Percentiles rank a stretch among this genome's conserved stretches.
phyloP scores from a whole-genome alignment of 2,329 filamentous ascomycete species.

The Dactylellina haptotyla region DNA sequence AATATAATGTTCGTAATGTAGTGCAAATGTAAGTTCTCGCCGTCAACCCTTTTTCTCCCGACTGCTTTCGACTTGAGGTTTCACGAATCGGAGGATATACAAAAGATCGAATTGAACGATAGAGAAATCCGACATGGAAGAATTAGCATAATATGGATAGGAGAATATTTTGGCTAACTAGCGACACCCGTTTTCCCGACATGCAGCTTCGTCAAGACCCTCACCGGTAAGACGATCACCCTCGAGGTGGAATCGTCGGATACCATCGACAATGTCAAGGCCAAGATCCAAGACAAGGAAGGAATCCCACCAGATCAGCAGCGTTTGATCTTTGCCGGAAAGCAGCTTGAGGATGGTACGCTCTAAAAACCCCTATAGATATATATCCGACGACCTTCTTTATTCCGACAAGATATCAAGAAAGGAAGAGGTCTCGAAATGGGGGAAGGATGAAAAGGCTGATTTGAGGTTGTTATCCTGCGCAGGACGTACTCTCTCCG shows the following conservation, averaged over 20 bases:
- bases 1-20: slow-evolving; percentile 64
- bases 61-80: slow-evolving; percentile 8
- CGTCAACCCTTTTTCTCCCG: slow-evolving; percentile 55
- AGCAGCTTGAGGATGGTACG: slow-evolving; percentile 91
- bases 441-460: slow-evolving; percentile 2
- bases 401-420: slow-evolving; percentile 19
- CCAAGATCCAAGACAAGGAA: slow-evolving; percentile 99
- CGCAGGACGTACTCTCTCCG: slow-evolving; percentile 81
- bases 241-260: slow-evolving; percentile 98
- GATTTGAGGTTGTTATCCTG: slow-evolving; percentile 9
- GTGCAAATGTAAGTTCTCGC: slow-evolving; percentile 92
- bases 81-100: background rate
- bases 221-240: slow-evolving; percentile 99
- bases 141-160: background rate
- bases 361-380: slow-evolving; percentile 9
- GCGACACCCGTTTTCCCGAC: slow-evolving; percentile 26
- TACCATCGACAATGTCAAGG: slow-evolving; percentile 99
- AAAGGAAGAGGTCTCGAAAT: slow-evolving; percentile 6
- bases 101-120: slow-evolving; percentile 21
- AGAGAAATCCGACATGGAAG: slow-evolving; percentile 14
- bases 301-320: slow-evolving; percentile 98
- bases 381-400: background rate
- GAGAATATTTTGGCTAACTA: slow-evolving; percentile 57
- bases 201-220: slow-evolving; percentile 97
- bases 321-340: slow-evolving; percentile 97